These are phyloP conservation scores for Tripidium arundinaceum DNA, from an alignment of 202 grass and related monocot genomes.

Conservation along the genomic window DNA sequence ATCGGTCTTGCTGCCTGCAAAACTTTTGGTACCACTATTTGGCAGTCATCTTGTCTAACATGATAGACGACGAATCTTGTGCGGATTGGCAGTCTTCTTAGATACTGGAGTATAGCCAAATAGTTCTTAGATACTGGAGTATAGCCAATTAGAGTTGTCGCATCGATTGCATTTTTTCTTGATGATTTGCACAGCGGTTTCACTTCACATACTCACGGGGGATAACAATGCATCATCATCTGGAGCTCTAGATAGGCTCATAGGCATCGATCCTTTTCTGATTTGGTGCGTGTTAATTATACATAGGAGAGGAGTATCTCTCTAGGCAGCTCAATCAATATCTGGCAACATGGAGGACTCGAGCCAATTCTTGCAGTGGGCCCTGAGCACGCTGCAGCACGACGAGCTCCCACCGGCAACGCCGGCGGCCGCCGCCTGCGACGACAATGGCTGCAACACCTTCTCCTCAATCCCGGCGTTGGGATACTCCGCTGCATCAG, in stretches of 20 bases:
- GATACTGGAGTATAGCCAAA: too few relatives aligned
- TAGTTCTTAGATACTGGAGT: too few relatives aligned
- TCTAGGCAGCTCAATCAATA: background rate
- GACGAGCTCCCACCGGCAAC: constrained; percentile 8
- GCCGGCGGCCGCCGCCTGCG: background rate
- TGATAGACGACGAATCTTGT: background rate
- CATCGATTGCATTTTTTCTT: too few relatives aligned
- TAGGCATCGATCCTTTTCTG: background rate
- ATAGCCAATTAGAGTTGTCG: background rate
- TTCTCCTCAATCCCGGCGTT: constrained; percentile 1
- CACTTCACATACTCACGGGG: background rate
- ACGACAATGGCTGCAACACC: background rate
- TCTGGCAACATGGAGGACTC: constrained; percentile 39
- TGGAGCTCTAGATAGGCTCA: background rate
- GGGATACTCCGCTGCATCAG: background rate
- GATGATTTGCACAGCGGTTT: too few relatives aligned
- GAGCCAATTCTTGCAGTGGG: constrained; percentile 51
- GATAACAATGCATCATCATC: background rate
- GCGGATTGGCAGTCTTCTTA: too few relatives aligned
- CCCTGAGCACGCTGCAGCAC: constrained; percentile 40
- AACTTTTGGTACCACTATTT: background rate
- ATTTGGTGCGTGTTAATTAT: background rate
- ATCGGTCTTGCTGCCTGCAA: background rate
- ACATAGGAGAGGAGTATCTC: background rate
- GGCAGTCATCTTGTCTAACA: background rate